Conservation (phyloP, 768 basidiomycete species). For the Calocybe indica region DNA sequence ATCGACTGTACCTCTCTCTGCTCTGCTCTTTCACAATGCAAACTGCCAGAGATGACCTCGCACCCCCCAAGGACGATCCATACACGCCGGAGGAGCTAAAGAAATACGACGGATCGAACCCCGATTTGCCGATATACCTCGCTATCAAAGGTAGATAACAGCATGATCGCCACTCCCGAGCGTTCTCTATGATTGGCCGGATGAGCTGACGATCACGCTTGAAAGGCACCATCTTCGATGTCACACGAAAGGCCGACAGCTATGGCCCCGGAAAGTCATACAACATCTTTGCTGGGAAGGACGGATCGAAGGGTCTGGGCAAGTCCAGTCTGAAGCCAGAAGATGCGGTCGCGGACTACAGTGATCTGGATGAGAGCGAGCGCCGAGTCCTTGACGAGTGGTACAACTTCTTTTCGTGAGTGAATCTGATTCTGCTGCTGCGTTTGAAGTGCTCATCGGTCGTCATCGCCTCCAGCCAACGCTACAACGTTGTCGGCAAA, state of each 20-base stretch:
- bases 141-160: conserved; percentile 75
- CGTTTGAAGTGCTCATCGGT: not conserved
- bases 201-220: too few species aligned
- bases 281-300: conserved; percentile 88
- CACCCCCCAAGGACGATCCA: conserved; percentile 72
- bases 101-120: conserved; percentile 63
- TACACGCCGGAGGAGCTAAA: conserved; percentile 67
- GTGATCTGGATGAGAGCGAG: conserved; percentile 63
- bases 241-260: conserved; percentile 76
- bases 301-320: conserved; percentile 85
- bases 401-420: conserved; percentile 83
- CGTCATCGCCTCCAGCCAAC: conserved; percentile 42
- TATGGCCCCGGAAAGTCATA: conserved; percentile 83
- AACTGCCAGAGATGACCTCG: conserved; percentile 50
- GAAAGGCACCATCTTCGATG: conserved; percentile 88
- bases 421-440: conserved; percentile 12
- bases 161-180: conserved; percentile 3
- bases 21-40: conserved; percentile 41
- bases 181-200: too few species aligned
- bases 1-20: too few species aligned
- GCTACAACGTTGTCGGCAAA: conserved; percentile 83
- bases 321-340: conserved; percentile 82
- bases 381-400: conserved; percentile 82
- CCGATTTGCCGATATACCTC: conserved; percentile 73
- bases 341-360: conserved; percentile 87